phyloP scores from a whole-genome alignment of 2,329 filamentous ascomycete species.

The Colletotrichum simmondsii region DNA sequence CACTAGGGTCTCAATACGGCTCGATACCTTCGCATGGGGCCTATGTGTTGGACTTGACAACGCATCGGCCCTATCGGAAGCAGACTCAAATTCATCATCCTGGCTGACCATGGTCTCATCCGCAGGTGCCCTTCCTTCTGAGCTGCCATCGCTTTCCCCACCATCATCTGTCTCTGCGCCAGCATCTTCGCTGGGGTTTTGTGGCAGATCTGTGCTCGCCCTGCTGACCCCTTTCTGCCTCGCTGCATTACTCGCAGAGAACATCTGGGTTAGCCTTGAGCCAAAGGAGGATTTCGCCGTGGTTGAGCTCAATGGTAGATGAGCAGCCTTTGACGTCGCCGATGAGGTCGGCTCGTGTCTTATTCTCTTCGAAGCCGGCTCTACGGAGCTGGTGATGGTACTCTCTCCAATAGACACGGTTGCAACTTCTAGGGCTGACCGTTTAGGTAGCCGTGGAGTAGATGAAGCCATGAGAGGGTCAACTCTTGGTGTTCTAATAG shows the following conservation, averaged over 20 bases:
- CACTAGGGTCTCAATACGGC: not conserved
- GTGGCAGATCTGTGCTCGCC: not conserved
- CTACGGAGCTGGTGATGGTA: conserved; percentile 74
- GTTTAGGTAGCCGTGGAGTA: conserved; percentile 55
- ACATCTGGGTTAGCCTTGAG: conserved; percentile 55
- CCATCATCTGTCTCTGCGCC: not conserved
- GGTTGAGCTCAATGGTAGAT: not conserved
- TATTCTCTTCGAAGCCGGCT: conserved; percentile 59
- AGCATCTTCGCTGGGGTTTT: not conserved
- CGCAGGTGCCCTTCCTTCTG: too few relatives aligned
- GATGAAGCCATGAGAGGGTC: not conserved
- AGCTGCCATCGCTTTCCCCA: not conserved
- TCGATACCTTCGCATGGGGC: not conserved
- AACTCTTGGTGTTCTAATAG: conserved; percentile 7
- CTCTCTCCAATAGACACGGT: conserved; percentile 80
- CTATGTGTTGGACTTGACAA: not conserved
- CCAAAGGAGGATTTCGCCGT: conserved; percentile 50
- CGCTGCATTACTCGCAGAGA: conserved; percentile 46
- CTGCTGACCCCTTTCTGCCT: not conserved
- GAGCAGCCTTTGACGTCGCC: not conserved
- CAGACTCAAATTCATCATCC: not conserved
- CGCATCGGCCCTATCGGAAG: not conserved
- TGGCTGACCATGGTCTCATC: not conserved
- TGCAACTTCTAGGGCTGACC: conserved; percentile 69
- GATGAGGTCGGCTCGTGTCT: not conserved